A percentile compares a stretch with the other conserved stretches of the same genome.
These are phyloP conservation scores for Russula sp. DNA, from an alignment of 768 basidiomycete genomes.

Conservation along the genomic window DNA sequence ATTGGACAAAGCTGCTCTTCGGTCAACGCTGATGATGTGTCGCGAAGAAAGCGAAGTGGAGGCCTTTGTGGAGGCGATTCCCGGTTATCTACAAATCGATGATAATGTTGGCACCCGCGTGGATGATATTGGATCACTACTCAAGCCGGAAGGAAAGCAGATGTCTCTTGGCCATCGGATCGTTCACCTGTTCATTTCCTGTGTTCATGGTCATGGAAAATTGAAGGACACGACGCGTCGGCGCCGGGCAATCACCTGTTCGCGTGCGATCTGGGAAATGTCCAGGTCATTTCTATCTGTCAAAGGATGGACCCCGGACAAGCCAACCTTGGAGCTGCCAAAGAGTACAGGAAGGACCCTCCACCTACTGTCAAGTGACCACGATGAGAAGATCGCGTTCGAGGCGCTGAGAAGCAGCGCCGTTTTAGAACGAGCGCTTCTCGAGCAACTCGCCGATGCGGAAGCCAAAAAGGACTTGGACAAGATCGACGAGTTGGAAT, in stretches of 20 bases:
- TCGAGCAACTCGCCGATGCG: no score
- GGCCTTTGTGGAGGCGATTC: neutral
- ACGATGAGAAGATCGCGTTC: no score
- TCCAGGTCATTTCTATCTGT: conserved; percentile 1
- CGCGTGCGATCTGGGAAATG: no score
- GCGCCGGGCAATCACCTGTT: conserved; percentile 9
- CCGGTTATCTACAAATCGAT: neutral
- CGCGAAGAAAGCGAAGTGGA: neutral
- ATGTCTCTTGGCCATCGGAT: neutral
- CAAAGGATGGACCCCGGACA: neutral
- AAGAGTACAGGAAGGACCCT: neutral
- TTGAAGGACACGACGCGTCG: conserved; percentile 2
- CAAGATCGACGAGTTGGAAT: no score
- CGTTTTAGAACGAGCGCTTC: no score
- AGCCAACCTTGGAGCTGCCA: neutral
- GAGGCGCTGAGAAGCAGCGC: no score
- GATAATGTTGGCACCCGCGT: no score
- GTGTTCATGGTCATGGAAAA: neutral
- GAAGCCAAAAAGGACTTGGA: no score
- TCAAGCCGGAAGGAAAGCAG: neutral
- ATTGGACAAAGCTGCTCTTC: neutral
- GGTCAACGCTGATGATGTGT: neutral
- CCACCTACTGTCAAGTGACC: no score
- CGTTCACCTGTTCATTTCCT: neutral
- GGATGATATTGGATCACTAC: no score